Conservation (phyloP, 768 basidiomycete species). For the Russula emetica region DNA sequence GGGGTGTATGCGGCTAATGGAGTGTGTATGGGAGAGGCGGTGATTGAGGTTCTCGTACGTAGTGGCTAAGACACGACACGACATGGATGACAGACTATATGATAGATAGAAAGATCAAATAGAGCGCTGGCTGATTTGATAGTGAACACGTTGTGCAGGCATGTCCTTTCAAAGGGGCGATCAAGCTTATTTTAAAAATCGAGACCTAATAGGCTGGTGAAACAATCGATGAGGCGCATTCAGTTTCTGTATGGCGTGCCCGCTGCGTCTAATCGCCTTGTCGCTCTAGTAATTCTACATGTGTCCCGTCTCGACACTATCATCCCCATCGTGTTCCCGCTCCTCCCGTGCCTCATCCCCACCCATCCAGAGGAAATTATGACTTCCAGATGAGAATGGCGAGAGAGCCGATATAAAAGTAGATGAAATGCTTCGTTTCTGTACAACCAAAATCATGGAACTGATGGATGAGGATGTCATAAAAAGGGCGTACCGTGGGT, state of each 20-base stretch:
- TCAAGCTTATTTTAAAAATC: neutral
- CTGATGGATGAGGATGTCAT: neutral
- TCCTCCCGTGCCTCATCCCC: neutral
- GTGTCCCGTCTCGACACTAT: neutral
- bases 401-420: conserved; percentile 91
- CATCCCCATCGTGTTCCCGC: neutral
- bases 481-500: conserved; percentile 70
- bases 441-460: conserved; percentile 2
- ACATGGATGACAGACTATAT: conserved; percentile 12
- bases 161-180: neutral
- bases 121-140: conserved; percentile 6
- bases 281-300: neutral
- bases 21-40: conserved; percentile 25
- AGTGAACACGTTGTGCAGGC: conserved; percentile 14
- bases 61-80: conserved; percentile 10
- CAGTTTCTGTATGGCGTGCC: conserved; percentile 5
- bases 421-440: conserved; percentile 99
- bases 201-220: conserved; percentile 5
- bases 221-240: conserved; percentile 16
- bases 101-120: neutral
- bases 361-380: conserved; percentile 35
- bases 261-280: conserved; percentile 13
- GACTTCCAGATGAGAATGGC: conserved; percentile 96
- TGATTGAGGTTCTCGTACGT: conserved; percentile 27
- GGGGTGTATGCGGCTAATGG: conserved; percentile 23